Evolutionary conservation across 1,284 basidiomycete genomes (phyloP), one percentile per base, ranked within the genome.

Genomic region (Malassezia slooffiae): DNA sequence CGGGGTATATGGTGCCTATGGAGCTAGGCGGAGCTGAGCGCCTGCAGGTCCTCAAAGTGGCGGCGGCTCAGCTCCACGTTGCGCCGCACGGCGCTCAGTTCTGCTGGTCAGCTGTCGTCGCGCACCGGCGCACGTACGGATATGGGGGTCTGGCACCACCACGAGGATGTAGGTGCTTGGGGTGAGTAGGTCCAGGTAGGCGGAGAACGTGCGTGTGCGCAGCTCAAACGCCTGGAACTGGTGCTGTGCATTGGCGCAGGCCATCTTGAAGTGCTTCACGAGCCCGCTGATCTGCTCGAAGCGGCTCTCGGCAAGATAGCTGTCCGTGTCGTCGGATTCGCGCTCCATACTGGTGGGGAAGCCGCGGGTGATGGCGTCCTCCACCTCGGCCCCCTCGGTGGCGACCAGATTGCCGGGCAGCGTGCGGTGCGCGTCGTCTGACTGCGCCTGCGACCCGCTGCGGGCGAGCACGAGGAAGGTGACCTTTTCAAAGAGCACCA

Each of bases 201-300:
- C 86, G 0, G 84, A 85, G 62, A 85, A 90, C 26, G 48, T 51
- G 13, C 50, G 50, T 4, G 63, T 59, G n/a, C 60, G 65, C 29
- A 71, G 57, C 29, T 72, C 59, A 15, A 70, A 50, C 9, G 61
- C 62, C 42, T 70, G 61, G 27, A 69, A 67, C 1, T 42, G 40
- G 24, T 48, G 31, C 20, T 43, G 51, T 38, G 13, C 55, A 50
- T 36, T 56, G 50, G 58, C 31, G 71, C 88, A 93, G 11, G 84
- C 81, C 57, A 85, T 80, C 64, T 93, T 89, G 75, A 96, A 93
- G 3, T 81, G 80, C 72, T 96, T 96, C 73, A 96, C 82, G 47
- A 95, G 78, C 69, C 95, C 88, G 6, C 85, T 89, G 21, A 91
- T 90, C 52, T 89, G 85, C 72, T 96, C 91, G 69, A 93, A 96